phyloP scores from a whole-genome alignment of 768 basidiomycete genomes.

The Boletus fagicola region DNA sequence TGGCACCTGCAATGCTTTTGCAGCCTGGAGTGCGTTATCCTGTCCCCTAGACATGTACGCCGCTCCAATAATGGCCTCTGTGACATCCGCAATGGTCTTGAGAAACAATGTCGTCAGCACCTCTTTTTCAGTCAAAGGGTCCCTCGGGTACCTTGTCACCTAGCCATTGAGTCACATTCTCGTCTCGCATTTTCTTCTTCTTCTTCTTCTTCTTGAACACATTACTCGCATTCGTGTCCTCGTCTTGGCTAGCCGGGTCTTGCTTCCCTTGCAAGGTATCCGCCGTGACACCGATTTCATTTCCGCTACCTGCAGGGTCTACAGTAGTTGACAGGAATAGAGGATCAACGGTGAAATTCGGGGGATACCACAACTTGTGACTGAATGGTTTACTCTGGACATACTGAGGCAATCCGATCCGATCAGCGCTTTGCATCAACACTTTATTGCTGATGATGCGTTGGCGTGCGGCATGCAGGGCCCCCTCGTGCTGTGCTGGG shows the following conservation, averaged over 20 bases:
- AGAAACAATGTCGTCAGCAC: slow-evolving; percentile 16
- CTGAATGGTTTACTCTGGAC: slow-evolving; percentile 72
- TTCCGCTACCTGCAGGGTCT: slow-evolving; percentile 31
- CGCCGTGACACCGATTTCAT: slow-evolving; percentile 25
- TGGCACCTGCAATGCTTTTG: slow-evolving; percentile 64
- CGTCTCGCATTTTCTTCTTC: slow-evolving; percentile 41
- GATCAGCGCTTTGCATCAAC: slow-evolving; percentile 53
- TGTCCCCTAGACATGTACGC: slow-evolving; percentile 74
- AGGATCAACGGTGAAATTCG: slow-evolving; percentile 37
- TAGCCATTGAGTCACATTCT: slow-evolving; percentile 51
- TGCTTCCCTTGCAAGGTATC: slow-evolving; percentile 10
- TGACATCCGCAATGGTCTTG: slow-evolving; percentile 80
- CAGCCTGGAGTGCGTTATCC: slow-evolving; percentile 60
- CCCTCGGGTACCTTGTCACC: slow-evolving; percentile 67
- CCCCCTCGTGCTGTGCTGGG: slow-evolving; percentile 63
- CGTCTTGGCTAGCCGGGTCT: slow-evolving; percentile 14
- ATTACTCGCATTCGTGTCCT: slow-evolving; percentile 4
- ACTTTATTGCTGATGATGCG: slow-evolving; percentile 73
- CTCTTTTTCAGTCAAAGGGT: background rate
- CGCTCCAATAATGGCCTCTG: slow-evolving; percentile 82
- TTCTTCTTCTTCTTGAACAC: slow-evolving; percentile 40
- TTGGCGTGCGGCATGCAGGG: slow-evolving; percentile 64
- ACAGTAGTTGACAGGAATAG: slow-evolving; percentile 9
- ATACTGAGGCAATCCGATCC: slow-evolving; percentile 63
- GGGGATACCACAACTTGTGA: slow-evolving; percentile 64